Evolutionary conservation across 129 eudicot genomes (phyloP).

Genomic region (Flaveria brownii): DNA sequence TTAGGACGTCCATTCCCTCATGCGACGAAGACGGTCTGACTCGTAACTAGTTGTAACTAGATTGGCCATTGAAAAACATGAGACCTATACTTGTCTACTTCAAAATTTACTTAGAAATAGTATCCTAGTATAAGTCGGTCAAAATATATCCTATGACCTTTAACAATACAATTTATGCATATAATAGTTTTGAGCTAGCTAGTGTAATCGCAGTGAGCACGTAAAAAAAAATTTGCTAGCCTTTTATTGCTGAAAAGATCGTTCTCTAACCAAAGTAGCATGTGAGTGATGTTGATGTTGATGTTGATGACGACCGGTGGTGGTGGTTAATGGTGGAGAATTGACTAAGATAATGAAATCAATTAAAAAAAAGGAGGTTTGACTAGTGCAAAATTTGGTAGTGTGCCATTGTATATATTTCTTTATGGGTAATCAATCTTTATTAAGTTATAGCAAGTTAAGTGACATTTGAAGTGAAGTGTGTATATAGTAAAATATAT

Average conservation of each 20-base stretch:
- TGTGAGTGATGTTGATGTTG: constrained; percentile 2
- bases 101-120: background rate
- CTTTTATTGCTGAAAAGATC: constrained; percentile 1
- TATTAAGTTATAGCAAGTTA: background rate
- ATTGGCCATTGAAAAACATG: background rate
- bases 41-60: too few relatives aligned
- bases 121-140: background rate
- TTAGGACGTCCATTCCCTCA: too few relatives aligned
- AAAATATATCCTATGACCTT: background rate
- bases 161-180: background rate
- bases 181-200: background rate
- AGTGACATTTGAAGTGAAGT: background rate
- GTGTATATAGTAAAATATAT: background rate
- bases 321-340: constrained; percentile 12
- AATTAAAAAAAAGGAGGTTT: constrained; percentile 6
- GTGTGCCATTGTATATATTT: constrained; percentile 3
- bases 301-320: background rate
- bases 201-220: background rate
- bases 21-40: too few relatives aligned
- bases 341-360: constrained; percentile 1
- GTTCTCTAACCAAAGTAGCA: constrained; percentile 2
- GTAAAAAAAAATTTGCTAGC: background rate
- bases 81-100: background rate
- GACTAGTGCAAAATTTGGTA: constrained; percentile 5
- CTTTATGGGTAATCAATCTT: background rate